A percentile compares a stretch with the other conserved stretches of the same genome.
Evolutionary conservation across 1,284 basidiomycete species (phyloP).

Genomic region (Hypsizygus ulmarius): DNA sequence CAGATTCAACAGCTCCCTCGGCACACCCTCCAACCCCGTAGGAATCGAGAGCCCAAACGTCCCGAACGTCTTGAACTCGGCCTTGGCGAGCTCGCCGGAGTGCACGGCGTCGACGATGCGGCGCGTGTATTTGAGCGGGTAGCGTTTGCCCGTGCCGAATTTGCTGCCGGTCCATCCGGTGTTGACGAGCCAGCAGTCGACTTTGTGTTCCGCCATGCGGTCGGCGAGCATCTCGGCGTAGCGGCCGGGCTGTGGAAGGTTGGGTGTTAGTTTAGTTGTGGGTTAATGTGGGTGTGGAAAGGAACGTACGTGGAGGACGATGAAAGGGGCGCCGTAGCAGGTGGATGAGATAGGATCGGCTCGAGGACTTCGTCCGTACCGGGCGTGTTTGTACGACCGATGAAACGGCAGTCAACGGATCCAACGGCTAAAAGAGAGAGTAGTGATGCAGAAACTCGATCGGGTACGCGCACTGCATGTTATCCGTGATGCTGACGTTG

Average conservation of each 20-base stretch:
- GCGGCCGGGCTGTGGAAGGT: conserved; percentile 73
- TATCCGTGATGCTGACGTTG: conserved; percentile 96
- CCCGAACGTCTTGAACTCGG: conserved; percentile 84
- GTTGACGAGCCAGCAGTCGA: conserved; percentile 99
- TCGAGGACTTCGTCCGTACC: conserved; percentile 98
- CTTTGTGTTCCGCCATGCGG: conserved; percentile 89
- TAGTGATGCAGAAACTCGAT: no score
- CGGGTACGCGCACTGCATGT: conserved; percentile 98
- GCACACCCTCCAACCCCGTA: conserved; percentile 78
- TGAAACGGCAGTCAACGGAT: conserved; percentile 5
- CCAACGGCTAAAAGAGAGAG: not conserved
- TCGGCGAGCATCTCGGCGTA: conserved; percentile 98
- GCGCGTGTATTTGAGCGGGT: conserved; percentile 94
- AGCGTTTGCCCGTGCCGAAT: conserved; percentile 88
- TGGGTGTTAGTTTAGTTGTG: conserved; percentile 1
- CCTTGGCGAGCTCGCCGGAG: conserved; percentile 85
- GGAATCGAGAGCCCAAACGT: conserved; percentile 84
- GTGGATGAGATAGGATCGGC: conserved; percentile 98
- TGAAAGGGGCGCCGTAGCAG: conserved; percentile 98
- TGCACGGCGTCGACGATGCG: conserved; percentile 97
- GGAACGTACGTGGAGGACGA: conserved; percentile 82
- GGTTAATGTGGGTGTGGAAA: not conserved
- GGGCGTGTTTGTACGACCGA: conserved; percentile 73
- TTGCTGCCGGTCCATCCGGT: conserved; percentile 98
- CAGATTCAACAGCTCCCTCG: conserved; percentile 87